Base-by-base conservation (phyloP, 2,329 filamentous ascomycete genomes). In the Arachnomyces sp. region DNA sequence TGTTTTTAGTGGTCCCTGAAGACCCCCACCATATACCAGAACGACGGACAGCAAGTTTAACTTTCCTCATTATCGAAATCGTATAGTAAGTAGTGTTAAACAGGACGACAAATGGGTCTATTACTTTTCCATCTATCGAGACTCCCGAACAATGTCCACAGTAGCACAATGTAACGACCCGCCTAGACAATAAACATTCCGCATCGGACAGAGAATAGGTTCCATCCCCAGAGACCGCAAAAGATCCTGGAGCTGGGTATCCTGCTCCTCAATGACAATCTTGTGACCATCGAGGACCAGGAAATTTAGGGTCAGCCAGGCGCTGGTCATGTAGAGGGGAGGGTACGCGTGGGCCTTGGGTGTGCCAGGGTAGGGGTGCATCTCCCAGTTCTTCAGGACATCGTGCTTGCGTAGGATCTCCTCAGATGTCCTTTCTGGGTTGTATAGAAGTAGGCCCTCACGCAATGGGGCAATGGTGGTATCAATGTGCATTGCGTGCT, bases 141-240 rank as follows among this genome's bases (percentile, higher is more conserved):
- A 9, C 33, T 38, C 42, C 28, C 30, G 13, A 16, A 49, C 45
- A 33, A 50, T 17, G 36, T 51, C 49, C n/a, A 47, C 44, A 13
- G 54, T 59, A 7, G 55, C 55, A 40, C 55, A 59, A 39, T 58
- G 57, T 33, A 58, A 59, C 11, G 56, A 58, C 0, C 57, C 56
- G 1, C 58, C 57, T 30, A 61, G 50, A 38, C 54, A 55, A 29
- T 58, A 55, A 1, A 61, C 56, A 45, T 61, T 50, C 38, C 47
- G 39, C 36, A 61, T 61, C 12, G 57, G 57, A 33, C 44, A 48
- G 15, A 32, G 35, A 36, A 56, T 54, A 15, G 43, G 44, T 28
- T 45, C 28, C 45, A 52, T 55, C 17, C 44, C 48, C 40, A 49
- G 42, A 17, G 42, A 17, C 28, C 41, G 31, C 17, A 41, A 37